Base-by-base conservation (phyloP, 2,329 filamentous ascomycete species). In the Neonectria sp. region DNA sequence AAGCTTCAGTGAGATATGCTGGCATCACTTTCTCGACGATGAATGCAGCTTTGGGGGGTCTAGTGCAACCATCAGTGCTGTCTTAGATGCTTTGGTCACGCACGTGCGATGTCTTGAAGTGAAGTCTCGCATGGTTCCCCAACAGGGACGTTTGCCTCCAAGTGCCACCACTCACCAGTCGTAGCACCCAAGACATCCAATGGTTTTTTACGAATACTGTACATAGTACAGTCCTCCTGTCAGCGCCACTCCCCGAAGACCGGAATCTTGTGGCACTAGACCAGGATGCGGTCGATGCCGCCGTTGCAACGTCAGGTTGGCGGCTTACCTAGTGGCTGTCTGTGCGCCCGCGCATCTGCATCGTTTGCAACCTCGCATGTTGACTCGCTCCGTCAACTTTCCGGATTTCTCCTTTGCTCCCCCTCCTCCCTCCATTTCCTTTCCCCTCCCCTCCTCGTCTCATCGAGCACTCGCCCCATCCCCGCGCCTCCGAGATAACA, bases 191-290 rank as follows among this genome's bases (percentile, higher is more conserved):
- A 31, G 11, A 17, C 37, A 7, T 24, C 51, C 43, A 21, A 51
- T 51, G 25, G 33, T 35, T 12, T 37, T 31, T 31, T 31, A 31
- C 29, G 29, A 37, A 37, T 40, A 40, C 15, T 62, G 13, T 7
- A 13, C 40, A 40, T 6, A 58, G 13, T 7, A 13, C 40, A 4
- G 40, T 12, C n/a, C 49, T 52, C 31, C 37, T 57, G 21, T 25
- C 40, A 53, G 29, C 40, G 55, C 62, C 57, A 57, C 43, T 63
- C 57, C 68, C 73, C 70, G 67, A 74, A 55, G 45, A 69, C 68
- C 67, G 65, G 73, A 67, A 64, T 55, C 55, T 49, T 68, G 53
- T 45, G 68, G 66, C 66, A 65, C 73, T 74, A 75, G 58, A 61
- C 63, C 46, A n/a, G 24, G 63, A 58, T 58, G 35, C 29, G 52